Evolutionary conservation across 2,329 filamentous ascomycete species (phyloP), one percentile per base, ranked within the genome.

Genomic region (Scolecobasidium constrictum): DNA sequence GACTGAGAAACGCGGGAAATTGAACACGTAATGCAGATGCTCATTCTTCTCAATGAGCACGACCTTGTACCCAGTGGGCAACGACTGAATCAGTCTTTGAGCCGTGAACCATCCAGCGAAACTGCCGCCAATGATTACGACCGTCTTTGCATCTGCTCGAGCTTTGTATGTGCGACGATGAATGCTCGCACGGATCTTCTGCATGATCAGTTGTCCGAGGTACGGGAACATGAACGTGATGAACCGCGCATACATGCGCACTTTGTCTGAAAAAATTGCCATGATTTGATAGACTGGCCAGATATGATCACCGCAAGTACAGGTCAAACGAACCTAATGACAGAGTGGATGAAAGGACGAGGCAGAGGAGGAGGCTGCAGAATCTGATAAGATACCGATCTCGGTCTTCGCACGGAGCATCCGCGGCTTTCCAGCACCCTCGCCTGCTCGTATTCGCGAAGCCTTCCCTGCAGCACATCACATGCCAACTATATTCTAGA

Each of bases 21-120:
- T 67, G 66, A 74, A 81, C 0, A 72, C 71, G 50, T 73, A 77
- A 48, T 79, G 70, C 54, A 79, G 75, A 54, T 79, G 75, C 3
- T 66, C 69, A 52, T 76, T 75, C 36, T 69, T 72, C 54, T 81
- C 77, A 20, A 81, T 53, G 3, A 80, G 58, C 0, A 79, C 58
- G 3, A 78, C 67, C 3, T 65, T 64, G 53, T 69, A 76, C 23
- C 66, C 57, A 0, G 65, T 62, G 0, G 73, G 69, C 0, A 79
- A 55, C 4, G 64, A 60, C 17, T 62, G 56, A n/a, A 67, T 61
- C 4, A 79, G 64, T 7, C 64, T 57, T n/a, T 62, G 61, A 1
- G 67, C 67, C 4, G 67, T 63, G 35, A 69, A 63, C 46, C 67
- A 66, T 2, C 76, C 76, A 0, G 72, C 72, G 50, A 77, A 78